Evolutionary conservation across 805 yeast genomes (phyloP).

Genomic region (Blastobotrys attinorum): DNA sequence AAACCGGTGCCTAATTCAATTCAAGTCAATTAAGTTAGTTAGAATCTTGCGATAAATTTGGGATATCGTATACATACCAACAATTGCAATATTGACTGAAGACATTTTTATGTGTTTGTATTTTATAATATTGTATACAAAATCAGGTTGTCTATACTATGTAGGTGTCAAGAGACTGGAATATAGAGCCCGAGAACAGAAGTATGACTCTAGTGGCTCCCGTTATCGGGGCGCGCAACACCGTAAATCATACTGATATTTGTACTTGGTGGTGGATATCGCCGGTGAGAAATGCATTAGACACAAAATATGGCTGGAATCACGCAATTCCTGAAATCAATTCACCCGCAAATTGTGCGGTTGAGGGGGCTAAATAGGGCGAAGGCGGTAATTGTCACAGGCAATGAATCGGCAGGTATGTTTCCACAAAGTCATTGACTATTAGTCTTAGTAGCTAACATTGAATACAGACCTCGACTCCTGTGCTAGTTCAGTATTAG

Average conservation of each 20-base stretch:
- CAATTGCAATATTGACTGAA: constrained; percentile 57
- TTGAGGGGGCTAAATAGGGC: background rate
- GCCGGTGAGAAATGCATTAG: too few relatives aligned
- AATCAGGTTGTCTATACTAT: too few relatives aligned
- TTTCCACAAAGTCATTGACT: background rate
- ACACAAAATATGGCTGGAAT: background rate
- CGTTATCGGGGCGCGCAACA: too few relatives aligned
- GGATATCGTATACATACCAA: constrained; percentile 38
- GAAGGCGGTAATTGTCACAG: constrained; percentile 43
- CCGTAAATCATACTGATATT: too few relatives aligned
- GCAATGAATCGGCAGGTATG: constrained; percentile 63
- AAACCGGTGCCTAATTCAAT: constrained; percentile 69
- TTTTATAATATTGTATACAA: too few relatives aligned
- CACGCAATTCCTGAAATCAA: background rate
- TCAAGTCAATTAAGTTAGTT: constrained; percentile 12
- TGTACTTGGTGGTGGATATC: too few relatives aligned
- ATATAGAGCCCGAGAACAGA: too few relatives aligned
- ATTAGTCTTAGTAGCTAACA: background rate
- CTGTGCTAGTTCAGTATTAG: constrained; percentile 64
- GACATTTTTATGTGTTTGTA: constrained; percentile 9
- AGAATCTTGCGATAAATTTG: background rate
- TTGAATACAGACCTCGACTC: constrained; percentile 78
- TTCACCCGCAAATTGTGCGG: background rate
- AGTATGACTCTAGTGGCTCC: too few relatives aligned
- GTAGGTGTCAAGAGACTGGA: background rate